These are phyloP conservation scores for Caryopteris hybrid DNA, from an alignment of 305 asterid genomes.

Conservation along the genomic window DNA sequence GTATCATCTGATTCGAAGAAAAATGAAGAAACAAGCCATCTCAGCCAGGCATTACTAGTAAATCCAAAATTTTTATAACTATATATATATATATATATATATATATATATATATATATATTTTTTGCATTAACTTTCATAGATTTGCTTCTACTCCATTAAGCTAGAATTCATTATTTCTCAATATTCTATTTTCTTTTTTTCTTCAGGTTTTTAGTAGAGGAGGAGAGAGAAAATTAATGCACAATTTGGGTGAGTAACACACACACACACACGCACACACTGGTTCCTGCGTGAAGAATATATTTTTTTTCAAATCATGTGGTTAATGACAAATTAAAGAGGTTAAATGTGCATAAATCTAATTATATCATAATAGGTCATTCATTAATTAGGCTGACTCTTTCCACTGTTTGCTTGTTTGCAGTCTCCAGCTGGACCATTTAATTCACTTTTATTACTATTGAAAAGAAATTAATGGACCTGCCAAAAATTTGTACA, in stretches of 20 bases:
- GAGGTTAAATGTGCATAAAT: not conserved
- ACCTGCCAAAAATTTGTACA: too few species aligned
- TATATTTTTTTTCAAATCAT: too few species aligned
- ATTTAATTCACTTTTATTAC: not conserved
- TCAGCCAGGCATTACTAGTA: constrained; percentile 25
- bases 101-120: too few species aligned
- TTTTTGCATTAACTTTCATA: not conserved
- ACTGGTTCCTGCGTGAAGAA: not conserved
- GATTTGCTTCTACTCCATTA: not conserved
- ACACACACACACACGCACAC: not conserved
- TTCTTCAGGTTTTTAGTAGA: constrained; percentile 14
- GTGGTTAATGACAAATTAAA: not conserved
- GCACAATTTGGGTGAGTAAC: constrained; percentile 13
- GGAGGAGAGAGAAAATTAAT: constrained; percentile 23
- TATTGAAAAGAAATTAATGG: not conserved
- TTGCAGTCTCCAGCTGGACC: not conserved
- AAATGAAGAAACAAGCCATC: constrained; percentile 21
- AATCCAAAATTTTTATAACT: not conserved
- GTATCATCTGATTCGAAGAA: constrained; percentile 27
- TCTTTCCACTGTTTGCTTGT: not conserved
- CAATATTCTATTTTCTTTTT: not conserved
- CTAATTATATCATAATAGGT: not conserved
- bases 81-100: too few species aligned
- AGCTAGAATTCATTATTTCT: too few species aligned
- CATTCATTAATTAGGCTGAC: not conserved